Evolutionary conservation across 192 early-diverging fungal species (phyloP), one percentile per base, ranked within the genome.

Genomic region (Rhizoclosmatium globosum): DNA sequence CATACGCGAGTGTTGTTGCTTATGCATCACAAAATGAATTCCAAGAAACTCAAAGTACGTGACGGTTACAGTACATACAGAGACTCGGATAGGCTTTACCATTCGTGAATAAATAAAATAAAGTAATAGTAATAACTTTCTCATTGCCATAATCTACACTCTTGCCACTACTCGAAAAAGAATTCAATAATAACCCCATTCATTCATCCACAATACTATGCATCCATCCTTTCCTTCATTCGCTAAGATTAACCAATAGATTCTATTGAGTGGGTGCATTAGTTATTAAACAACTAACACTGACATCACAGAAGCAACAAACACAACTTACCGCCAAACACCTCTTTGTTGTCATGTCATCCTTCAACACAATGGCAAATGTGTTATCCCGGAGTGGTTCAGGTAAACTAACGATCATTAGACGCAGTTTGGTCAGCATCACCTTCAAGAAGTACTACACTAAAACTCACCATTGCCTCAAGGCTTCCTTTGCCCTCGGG

Each of bases 311-410:
- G 41, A 38, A 58, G 19, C 17, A 13, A 53, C 11, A 72, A n/a
- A 59, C 68, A 0, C 4, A 65, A 62, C 60, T 53, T 39, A 77
- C 79, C 64, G 89, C 88, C 59, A 96, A 80, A 61, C 92, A 94
- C 77, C 95, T 82, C 83, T 96, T 97, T 65, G 96, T 96, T 4
- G 94, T 91, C 46, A 93, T 85, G 71, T 98, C 97, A 68, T 97
- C 97, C 64, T 96, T 94, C 74, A 97, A 85, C 23, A 92, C 92
- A 64, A 87, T 85, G 0, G 91, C 87, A 83, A 99, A 98, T 0
- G 96, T 97, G 11, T 92, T 87, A 72, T 99, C 96, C 19, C 95
- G 85, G 64, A 99, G 74, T 31, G 95, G 92, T 76, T 96, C 94
- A 19, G 96, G 95, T 46, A 98, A 72, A 79, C 66, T 68, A 62